phyloP scores from a whole-genome alignment of 176 grass and related monocot genomes.

The Areca catechu region DNA sequence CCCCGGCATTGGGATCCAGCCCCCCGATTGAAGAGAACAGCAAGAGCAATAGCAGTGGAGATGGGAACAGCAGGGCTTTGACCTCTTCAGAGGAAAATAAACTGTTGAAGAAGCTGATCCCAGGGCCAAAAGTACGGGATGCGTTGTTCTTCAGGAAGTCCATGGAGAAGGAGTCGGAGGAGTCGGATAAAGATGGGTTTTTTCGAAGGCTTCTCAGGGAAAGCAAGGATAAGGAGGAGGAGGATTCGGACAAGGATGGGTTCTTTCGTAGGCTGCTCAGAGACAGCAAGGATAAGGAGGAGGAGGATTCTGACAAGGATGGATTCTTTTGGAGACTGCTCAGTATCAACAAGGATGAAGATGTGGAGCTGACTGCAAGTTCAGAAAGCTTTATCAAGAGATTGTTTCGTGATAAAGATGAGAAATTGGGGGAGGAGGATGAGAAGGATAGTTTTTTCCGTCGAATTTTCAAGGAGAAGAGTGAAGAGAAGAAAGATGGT shows the following conservation, averaged over 20 bases:
- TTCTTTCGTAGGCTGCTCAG: slow-evolving; percentile 46
- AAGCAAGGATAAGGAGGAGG: slow-evolving; percentile 65
- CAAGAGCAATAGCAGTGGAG: slow-evolving; percentile 14
- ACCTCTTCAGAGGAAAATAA: slow-evolving; percentile 73
- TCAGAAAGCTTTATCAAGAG: slow-evolving; percentile 63
- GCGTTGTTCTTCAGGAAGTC: slow-evolving; percentile 73
- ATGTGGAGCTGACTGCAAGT: slow-evolving; percentile 39
- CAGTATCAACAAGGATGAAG: slow-evolving; percentile 67
- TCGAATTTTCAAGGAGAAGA: slow-evolving; percentile 90
- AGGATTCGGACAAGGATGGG: slow-evolving; percentile 34
- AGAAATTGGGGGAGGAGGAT: slow-evolving; percentile 51
- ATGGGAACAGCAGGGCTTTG: slow-evolving; percentile 34
- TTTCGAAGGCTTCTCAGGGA: slow-evolving; percentile 49
- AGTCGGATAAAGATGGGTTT: slow-evolving; percentile 58
- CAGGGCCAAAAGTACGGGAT: slow-evolving; percentile 77
- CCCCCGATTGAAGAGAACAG: slow-evolving; percentile 14
- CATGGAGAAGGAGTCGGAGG: slow-evolving; percentile 69
- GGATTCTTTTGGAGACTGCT: slow-evolving; percentile 52
- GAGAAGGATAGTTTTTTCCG: slow-evolving; percentile 83
- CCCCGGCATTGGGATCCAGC: slow-evolving; percentile 40
- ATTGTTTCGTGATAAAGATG: slow-evolving; percentile 64
- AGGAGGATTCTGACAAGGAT: slow-evolving; percentile 30
- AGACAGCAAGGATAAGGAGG: slow-evolving; percentile 71
- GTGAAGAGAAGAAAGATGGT: slow-evolving; percentile 64
- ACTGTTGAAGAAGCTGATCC: slow-evolving; percentile 78